These are phyloP conservation scores for Solanum etuberosum DNA, from an alignment of 257 asterid species.

Conservation along the genomic window DNA sequence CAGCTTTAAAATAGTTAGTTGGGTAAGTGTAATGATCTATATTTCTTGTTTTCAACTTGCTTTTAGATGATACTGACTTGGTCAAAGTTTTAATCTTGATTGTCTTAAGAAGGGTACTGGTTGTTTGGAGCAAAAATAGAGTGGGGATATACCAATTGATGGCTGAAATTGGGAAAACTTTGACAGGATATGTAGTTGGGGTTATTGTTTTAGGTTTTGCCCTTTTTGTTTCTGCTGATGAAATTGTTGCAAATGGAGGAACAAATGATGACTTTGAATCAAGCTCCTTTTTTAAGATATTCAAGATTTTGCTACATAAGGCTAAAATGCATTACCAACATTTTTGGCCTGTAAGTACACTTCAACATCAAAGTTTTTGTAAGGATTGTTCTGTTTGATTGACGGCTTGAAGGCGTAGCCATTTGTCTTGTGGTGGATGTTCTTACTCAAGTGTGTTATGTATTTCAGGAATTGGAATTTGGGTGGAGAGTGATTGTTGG, in stretches of 20 bases:
- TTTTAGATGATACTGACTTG: not conserved
- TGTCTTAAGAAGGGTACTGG: not conserved
- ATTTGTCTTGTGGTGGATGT: not conserved
- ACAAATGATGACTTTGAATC: constrained; percentile 4
- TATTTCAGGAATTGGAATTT: constrained; percentile 37
- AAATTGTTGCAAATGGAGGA: constrained; percentile 26
- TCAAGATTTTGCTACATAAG: constrained; percentile 14
- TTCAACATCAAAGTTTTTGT: not conserved
- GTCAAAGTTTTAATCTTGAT: not conserved
- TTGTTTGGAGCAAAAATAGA: not conserved
- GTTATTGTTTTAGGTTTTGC: constrained; percentile 20
- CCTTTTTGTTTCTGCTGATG: constrained; percentile 20
- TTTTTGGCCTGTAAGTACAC: constrained; percentile 50
- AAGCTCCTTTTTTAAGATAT: constrained; percentile 10
- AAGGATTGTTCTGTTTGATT: not conserved
- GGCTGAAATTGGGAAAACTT: constrained; percentile 31
- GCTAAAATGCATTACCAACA: constrained; percentile 16
- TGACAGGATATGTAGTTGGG: constrained; percentile 1
- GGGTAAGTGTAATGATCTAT: not conserved
- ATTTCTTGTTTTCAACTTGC: not conserved
- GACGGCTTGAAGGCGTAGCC: not conserved
- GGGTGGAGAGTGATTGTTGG: constrained; percentile 46
- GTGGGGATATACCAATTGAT: constrained; percentile 8
- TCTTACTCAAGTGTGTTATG: not conserved
- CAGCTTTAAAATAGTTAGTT: not conserved